Percentiles rank a stretch among this genome's conserved stretches.
These are phyloP conservation scores for Phytophthora palmivora DNA, from an alignment of 352 stramenopile genomes.

Conservation along the genomic window DNA sequence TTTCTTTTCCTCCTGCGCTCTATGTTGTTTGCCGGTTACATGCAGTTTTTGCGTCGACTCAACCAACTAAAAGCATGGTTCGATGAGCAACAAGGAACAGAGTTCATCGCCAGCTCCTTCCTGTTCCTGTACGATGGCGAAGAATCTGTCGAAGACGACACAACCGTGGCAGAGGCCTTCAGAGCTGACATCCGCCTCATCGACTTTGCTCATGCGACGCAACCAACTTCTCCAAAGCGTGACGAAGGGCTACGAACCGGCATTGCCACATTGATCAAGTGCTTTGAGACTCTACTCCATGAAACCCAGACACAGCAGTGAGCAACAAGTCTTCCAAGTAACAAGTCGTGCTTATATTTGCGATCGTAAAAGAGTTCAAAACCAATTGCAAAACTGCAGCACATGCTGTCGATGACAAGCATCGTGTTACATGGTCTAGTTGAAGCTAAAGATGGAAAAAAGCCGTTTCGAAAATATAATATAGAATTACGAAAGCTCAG, in stretches of 20 bases:
- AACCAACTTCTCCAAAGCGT: slow-evolving; percentile 27
- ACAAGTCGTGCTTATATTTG: slow-evolving; percentile 3
- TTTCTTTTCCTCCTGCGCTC: slow-evolving; percentile 3
- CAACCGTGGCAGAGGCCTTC: slow-evolving; percentile 5
- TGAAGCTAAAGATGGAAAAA: slow-evolving; percentile 36
- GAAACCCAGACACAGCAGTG: slow-evolving; percentile 9
- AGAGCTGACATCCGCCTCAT: slow-evolving; percentile 78
- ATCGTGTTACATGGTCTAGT: slow-evolving; percentile 15
- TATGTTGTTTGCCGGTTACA: slow-evolving; percentile 1
- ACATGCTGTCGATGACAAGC: neutral
- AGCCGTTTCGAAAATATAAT: slow-evolving; percentile 29
- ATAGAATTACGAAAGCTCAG: slow-evolving; percentile 16
- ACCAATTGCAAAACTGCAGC: neutral
- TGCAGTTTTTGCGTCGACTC: slow-evolving; percentile 75
- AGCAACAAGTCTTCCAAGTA: neutral
- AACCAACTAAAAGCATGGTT: slow-evolving; percentile 77
- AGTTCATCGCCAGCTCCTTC: slow-evolving; percentile 96
- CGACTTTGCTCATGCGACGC: slow-evolving; percentile 81
- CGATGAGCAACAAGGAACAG: slow-evolving; percentile 74
- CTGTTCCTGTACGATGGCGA: slow-evolving; percentile 94
- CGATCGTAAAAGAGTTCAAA: slow-evolving; percentile 1
- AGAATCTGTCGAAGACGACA: neutral
- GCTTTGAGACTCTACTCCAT: slow-evolving; percentile 58
- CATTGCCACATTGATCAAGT: slow-evolving; percentile 54
- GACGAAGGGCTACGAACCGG: slow-evolving; percentile 73